Percentiles rank a stretch among this genome's conserved stretches.
Evolutionary conservation across 176 grass and related monocot genomes (phyloP).

Genomic region (Aegilops sharonensis): DNA sequence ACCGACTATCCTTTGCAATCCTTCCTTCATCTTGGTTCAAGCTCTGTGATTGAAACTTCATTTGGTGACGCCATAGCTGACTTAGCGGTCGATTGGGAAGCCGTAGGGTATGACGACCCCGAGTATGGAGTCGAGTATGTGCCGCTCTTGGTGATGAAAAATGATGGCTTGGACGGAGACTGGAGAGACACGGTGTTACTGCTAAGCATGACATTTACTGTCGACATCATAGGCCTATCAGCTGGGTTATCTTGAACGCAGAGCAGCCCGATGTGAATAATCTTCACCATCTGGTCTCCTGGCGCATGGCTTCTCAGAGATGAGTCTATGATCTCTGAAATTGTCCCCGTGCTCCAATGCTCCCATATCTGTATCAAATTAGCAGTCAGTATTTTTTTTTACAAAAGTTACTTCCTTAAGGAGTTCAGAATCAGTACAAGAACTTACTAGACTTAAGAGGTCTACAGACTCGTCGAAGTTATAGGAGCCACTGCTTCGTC

Average conservation of each 20-base stretch:
- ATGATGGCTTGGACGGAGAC: conserved; percentile 43
- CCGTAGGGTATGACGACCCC: conserved; percentile 6
- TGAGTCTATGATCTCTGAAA: conserved; percentile 37
- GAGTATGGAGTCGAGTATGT: conserved; percentile 19
- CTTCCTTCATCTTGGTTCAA: conserved; percentile 46
- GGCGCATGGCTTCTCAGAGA: conserved; percentile 26
- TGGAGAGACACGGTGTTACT: conserved; percentile 42
- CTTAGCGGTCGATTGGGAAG: background rate
- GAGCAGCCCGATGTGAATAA: conserved; percentile 53
- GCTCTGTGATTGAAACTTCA: conserved; percentile 48
- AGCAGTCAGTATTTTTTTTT: background rate
- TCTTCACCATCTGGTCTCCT: conserved; percentile 34
- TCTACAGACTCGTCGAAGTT: conserved; percentile 39
- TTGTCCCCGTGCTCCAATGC: conserved; percentile 48
- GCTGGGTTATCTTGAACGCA: conserved; percentile 62
- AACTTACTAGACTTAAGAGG: conserved; percentile 46
- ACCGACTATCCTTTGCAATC: background rate
- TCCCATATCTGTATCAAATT: conserved; percentile 50
- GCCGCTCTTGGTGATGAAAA: conserved; percentile 31
- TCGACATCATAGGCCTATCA: conserved; percentile 59
- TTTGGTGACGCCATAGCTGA: conserved; percentile 18
- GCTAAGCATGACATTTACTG: conserved; percentile 57
- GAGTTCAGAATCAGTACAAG: background rate
- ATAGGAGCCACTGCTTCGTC: conserved; percentile 37
- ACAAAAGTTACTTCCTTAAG: background rate